These are phyloP conservation scores for Auriscalpium vulgare DNA, from an alignment of 768 basidiomycete species.

Conservation along the genomic window DNA sequence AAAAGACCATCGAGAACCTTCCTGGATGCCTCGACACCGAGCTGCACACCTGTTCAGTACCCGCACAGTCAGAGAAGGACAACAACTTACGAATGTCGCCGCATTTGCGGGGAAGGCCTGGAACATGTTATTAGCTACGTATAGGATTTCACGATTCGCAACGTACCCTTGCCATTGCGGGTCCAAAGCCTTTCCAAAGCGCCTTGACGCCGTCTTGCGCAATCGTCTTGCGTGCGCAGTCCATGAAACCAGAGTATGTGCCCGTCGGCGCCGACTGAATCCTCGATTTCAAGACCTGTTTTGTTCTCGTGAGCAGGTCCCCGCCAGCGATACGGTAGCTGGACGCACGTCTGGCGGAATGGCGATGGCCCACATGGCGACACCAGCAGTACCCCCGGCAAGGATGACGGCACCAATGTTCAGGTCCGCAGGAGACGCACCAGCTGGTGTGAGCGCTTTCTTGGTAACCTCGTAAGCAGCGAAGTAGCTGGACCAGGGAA, in stretches of 20 bases:
- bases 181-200: conserved; percentile 96
- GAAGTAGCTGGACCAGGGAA: conserved; percentile 63
- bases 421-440: conserved; percentile 71
- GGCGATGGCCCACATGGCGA: conserved; percentile 97
- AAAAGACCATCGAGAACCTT: conserved; percentile 71
- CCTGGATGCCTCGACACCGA: conserved; percentile 88
- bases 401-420: conserved; percentile 82
- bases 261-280: conserved; percentile 95
- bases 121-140: background rate
- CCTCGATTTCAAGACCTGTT: conserved; percentile 88
- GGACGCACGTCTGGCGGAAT: conserved; percentile 89
- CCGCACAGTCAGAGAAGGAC: background rate
- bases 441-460: conserved; percentile 73
- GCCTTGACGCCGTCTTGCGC: conserved; percentile 80
- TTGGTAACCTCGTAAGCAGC: conserved; percentile 95
- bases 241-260: conserved; percentile 91
- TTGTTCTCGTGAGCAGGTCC: background rate
- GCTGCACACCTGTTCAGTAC: conserved; percentile 35
- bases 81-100: conserved; percentile 72
- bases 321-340: background rate
- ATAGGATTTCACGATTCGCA: background rate
- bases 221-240: conserved; percentile 89
- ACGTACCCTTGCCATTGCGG: conserved; percentile 87
- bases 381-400: conserved; percentile 90
- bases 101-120: conserved; percentile 97